phyloP scores from a whole-genome alignment of 2,329 filamentous ascomycete genomes.

The Fusarium heterosporum region DNA sequence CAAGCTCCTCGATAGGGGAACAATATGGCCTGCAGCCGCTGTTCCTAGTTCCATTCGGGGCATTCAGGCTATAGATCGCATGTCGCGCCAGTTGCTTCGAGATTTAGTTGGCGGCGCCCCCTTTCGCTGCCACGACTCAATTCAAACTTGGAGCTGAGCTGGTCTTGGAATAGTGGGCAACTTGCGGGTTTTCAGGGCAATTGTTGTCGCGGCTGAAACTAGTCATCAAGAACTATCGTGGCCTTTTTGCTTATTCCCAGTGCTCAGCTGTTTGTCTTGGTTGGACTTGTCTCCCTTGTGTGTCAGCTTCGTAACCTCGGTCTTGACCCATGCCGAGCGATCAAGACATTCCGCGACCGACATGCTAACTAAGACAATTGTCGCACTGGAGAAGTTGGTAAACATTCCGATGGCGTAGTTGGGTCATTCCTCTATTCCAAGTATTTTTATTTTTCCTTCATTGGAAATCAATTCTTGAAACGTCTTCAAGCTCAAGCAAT shows the following conservation, averaged over 20 bases:
- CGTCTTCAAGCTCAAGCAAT: conserved; percentile 1
- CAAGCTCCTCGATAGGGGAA: conserved; percentile 18
- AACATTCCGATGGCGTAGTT: conserved; percentile 13
- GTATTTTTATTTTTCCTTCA: background rate
- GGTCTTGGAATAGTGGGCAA: conserved; percentile 26
- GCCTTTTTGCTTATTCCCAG: conserved; percentile 18
- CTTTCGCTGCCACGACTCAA: conserved; percentile 5
- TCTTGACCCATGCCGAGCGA: conserved; percentile 23
- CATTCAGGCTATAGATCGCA: conserved; percentile 40
- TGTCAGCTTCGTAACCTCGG: conserved; percentile 29
- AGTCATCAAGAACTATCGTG: background rate
- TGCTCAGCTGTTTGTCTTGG: conserved; percentile 2
- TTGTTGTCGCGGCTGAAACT: conserved; percentile 16
- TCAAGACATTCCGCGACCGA: conserved; percentile 32
- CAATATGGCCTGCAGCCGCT: background rate
- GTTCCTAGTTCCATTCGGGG: background rate
- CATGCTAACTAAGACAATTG: conserved; percentile 10
- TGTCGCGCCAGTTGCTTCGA: conserved; percentile 28
- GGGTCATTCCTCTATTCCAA: conserved; percentile 26
- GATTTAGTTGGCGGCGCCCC: conserved; percentile 10
- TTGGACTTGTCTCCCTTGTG: conserved; percentile 22
- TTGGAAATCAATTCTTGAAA: background rate
- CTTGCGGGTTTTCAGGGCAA: conserved; percentile 6
- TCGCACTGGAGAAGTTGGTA: conserved; percentile 2
- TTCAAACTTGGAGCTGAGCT: conserved; percentile 5